Base-by-base conservation (phyloP, 331 rosid species). In the Pyrus hybrid region DNA sequence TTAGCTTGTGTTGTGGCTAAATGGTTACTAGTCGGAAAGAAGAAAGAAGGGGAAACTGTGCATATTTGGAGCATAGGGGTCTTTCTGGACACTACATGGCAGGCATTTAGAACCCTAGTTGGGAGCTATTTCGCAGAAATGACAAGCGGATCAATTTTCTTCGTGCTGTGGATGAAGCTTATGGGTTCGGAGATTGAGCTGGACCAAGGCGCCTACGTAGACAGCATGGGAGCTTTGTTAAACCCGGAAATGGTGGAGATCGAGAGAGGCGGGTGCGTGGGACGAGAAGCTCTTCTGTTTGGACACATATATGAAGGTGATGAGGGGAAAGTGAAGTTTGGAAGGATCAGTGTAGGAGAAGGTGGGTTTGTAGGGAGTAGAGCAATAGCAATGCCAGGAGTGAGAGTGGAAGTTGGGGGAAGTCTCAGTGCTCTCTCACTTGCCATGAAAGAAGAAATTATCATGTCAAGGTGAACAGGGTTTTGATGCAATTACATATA, bases 161-260 rank as follows among this genome's bases (percentile, higher is more conserved):
- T 90, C 68, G 72, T 87, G 13, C 18, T 82, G 41, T 86, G 91
- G 88, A 93, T 93, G 98, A 93, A 85, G 84, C 45, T 91, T 67
- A 93, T 93, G 98, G 97, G 98, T 56, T 85, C 93, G 69, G 81
- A 86, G 3, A 76, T 91, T 10, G 91, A 88, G 5, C 54, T 82
- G 78, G 84, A 83, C 22, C 79, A 83, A 80, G 90, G 70, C 17
- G 86, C 86, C 43, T 93, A 93, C 53, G 93, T 93, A 8, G 98
- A 93, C 70, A 90, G 93, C 83, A 77, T 80, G 89, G 97, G 90
- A 60, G 94, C 93, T 21, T 71, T 88, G 67, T 68, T 93, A 70
- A 93, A 91, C 68, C 98, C 97, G 0, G 97, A 93, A 74, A 93
- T 93, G 98, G 89, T 93, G 77, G 92, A 80, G 90, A 88, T 93